phyloP scores from a whole-genome alignment of 352 stramenopile genomes.

The Blastocystis hominis region DNA sequence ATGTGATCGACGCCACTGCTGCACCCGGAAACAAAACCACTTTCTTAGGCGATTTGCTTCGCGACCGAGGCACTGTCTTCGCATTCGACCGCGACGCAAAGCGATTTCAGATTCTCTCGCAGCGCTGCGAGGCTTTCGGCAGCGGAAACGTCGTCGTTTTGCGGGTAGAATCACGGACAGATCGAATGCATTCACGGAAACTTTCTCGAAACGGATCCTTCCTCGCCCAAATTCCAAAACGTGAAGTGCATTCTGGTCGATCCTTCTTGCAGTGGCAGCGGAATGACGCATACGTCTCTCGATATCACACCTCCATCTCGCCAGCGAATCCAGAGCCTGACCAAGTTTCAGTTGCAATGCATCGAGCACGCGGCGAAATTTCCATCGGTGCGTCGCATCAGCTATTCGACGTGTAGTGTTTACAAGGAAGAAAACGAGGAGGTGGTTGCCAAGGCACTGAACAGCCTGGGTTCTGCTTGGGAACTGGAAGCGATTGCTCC shows the following conservation, averaged over 20 bases:
- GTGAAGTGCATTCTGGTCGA: constrained; percentile 73
- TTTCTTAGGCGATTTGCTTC: constrained; percentile 64
- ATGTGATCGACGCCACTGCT: constrained; percentile 76
- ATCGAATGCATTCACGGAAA: constrained; percentile 62
- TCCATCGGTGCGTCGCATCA: constrained; percentile 71
- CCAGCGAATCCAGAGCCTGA: constrained; percentile 70
- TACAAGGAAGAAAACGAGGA: constrained; percentile 78
- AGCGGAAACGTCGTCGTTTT: constrained; percentile 67
- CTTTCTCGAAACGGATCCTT: constrained; percentile 72
- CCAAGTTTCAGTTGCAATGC: constrained; percentile 73
- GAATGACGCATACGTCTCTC: constrained; percentile 66
- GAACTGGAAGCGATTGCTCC: not conserved
- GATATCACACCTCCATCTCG: constrained; percentile 60
- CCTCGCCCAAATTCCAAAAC: constrained; percentile 66
- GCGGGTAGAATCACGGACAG: constrained; percentile 59
- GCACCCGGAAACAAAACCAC: constrained; percentile 79
- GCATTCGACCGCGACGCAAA: constrained; percentile 75
- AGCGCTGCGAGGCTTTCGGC: constrained; percentile 69
- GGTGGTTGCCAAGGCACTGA: constrained; percentile 69
- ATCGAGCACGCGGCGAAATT: constrained; percentile 77
- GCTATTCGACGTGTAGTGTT: constrained; percentile 76
- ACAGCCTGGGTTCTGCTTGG: not conserved
- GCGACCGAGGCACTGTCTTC: constrained; percentile 66
- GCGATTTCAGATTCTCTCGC: constrained; percentile 70
- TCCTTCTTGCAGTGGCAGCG: constrained; percentile 75